phyloP scores from a whole-genome alignment of 805 yeast genomes.

The Cyberlindnera galapagoensis region DNA sequence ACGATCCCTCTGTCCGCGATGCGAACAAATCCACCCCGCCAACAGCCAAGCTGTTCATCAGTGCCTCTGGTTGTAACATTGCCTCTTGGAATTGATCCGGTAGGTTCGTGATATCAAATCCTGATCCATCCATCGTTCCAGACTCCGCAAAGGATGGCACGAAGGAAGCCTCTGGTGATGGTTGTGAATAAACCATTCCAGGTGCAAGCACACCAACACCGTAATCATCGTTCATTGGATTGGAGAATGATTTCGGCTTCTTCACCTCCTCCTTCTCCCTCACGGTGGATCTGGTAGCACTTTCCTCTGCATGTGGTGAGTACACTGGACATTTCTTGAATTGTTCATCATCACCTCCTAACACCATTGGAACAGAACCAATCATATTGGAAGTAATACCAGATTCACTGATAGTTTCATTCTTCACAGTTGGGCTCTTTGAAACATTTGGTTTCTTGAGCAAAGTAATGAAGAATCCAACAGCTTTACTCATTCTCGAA shows the following conservation, averaged over 20 bases:
- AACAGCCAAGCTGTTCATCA: too few species aligned
- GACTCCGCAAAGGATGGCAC: too few species aligned
- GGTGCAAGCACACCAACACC: too few species aligned
- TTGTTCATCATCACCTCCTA: slow-evolving; percentile 19
- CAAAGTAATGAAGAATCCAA: slow-evolving; percentile 35
- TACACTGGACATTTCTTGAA: slow-evolving; percentile 11
- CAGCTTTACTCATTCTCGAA: slow-evolving; percentile 59
- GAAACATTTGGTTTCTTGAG: slow-evolving; percentile 27
- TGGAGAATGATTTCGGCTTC: too few species aligned
- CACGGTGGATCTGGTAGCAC: slow-evolving; percentile 9
- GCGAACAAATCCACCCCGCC: too few species aligned
- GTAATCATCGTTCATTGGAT: too few species aligned
- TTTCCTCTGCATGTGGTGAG: slow-evolving; percentile 6
- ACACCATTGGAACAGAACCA: slow-evolving; percentile 20
- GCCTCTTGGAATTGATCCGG: neutral
- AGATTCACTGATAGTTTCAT: slow-evolving; percentile 17
- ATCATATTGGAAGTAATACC: slow-evolving; percentile 17
- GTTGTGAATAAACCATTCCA: too few species aligned
- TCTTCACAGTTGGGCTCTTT: slow-evolving; percentile 19
- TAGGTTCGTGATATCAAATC: too few species aligned
- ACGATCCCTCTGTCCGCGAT: neutral
- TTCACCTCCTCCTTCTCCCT: neutral
- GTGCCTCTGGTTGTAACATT: slow-evolving; percentile 1
- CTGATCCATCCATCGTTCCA: too few species aligned
- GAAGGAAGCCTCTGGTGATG: too few species aligned